Conservation (phyloP, 495 filamentous ascomycete genomes). For the Trichoderma parareesei region DNA sequence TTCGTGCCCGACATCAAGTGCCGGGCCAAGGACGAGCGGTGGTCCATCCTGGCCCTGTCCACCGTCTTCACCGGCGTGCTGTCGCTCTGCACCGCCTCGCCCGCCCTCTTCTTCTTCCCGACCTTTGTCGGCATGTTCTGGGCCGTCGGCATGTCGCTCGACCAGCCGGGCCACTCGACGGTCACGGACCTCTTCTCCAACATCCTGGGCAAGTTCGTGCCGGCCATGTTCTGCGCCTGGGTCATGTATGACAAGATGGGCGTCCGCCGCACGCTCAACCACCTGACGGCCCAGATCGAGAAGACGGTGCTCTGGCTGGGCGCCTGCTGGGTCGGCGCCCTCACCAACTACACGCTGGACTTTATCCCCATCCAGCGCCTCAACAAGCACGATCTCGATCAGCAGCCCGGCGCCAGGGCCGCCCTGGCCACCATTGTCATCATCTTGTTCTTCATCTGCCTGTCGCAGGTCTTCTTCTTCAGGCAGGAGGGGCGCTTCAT, state of each 20-base stretch:
- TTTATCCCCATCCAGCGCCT: slow-evolving; percentile 75
- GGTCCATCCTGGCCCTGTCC: slow-evolving; percentile 67
- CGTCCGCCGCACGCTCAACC: slow-evolving; percentile 39
- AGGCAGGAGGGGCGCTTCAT: slow-evolving; percentile 64
- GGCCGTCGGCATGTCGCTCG: slow-evolving; percentile 70
- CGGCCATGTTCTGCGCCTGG: slow-evolving; percentile 65
- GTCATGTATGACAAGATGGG: slow-evolving; percentile 68
- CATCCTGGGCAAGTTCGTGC: slow-evolving; percentile 64
- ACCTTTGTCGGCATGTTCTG: slow-evolving; percentile 66
- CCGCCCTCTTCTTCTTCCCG: slow-evolving; percentile 62
- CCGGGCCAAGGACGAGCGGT: slow-evolving; percentile 55
- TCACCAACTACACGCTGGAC: slow-evolving; percentile 80
- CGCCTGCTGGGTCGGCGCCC: slow-evolving; percentile 65
- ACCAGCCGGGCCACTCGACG: slow-evolving; percentile 55
- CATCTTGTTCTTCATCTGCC: slow-evolving; percentile 47
- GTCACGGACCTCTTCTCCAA: slow-evolving; percentile 51
- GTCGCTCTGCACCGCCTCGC: slow-evolving; percentile 60
- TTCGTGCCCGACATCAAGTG: slow-evolving; percentile 49
- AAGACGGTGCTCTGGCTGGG: slow-evolving; percentile 70
- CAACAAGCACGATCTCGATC: slow-evolving; percentile 63
- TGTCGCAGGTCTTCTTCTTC: slow-evolving; percentile 68
- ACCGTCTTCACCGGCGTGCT: slow-evolving; percentile 56
- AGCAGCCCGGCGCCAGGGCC: slow-evolving; percentile 67
- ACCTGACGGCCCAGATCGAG: slow-evolving; percentile 57
- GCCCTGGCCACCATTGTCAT: slow-evolving; percentile 63